Evolutionary conservation across 345 rosid species (phyloP), one percentile per base, ranked within the genome.

Genomic region (Noccaea caerulescens): DNA sequence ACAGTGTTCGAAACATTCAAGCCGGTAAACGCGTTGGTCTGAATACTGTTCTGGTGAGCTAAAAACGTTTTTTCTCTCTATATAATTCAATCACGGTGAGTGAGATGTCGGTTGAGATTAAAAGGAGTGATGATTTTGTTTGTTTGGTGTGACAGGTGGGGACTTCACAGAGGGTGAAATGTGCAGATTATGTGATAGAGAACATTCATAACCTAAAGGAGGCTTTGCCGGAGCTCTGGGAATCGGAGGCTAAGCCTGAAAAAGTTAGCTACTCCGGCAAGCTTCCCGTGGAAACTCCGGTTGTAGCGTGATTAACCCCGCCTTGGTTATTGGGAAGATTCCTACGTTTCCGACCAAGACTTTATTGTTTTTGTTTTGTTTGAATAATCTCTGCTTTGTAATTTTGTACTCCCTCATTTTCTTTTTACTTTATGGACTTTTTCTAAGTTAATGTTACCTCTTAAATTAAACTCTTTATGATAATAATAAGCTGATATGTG

Each of bases 1-100:
- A 91, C 55, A 91, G 97, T 50, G 88, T 87, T 50, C 82, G 95
- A 11, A 91, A 88, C 86, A 87, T 82, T 25, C 89, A 84, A 57
- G 84, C 97, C 20, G 97, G 95, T 27, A 91, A 91, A 69, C 85
- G 86, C 23, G 75, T 88, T 5, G 91, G 93, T 6, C 91, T 88
- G 10, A 33, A 79, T 60, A 91, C 95, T 1, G 92, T 88, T 36
- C 80, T 84, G 84, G 92, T 90, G 45, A 85, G 87, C 58, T 39
- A 8, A 37, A 30, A 18, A 18, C 4, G 23, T 60, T 30, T 30
- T 8, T 34, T 2, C 10, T 47, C 18, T 63, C 3, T 50, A 23
- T 20, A 36, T 36, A 34, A 14, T n/a, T 2, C 9, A 46, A 9
- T 12, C 13, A 2, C 4, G 45, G 37, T 20, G 18, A 11, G 14